Base-by-base conservation (phyloP, 495 filamentous ascomycete species). In the Hypoxylon cercidicola region DNA sequence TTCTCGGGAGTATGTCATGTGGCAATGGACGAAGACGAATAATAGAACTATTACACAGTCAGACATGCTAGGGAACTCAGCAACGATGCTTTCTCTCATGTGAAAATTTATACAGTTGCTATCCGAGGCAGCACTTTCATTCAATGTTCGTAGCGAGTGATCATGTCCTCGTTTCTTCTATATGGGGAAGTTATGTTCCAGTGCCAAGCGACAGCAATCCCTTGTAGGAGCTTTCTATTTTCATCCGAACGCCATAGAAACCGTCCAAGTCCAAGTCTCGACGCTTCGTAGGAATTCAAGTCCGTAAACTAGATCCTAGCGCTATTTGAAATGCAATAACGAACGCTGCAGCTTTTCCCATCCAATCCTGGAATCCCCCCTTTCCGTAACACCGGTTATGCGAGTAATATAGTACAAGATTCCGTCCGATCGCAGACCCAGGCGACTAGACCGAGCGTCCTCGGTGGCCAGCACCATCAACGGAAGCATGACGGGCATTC, bases 361-460 rank as follows among this genome's bases (percentile, higher is more conserved):
- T 32, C 45, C 50, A 54, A 46, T 50, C 30, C 35, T 19, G 12
- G 25, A 37, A 5, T 20, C 34, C 21, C 16, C 34, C 41, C 18
- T 35, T 25, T n/a, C 54, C 25, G 20, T 34, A 63, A 68, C 64
- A 63, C 64, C 64, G 52, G 19, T 46, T 32, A 68, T 62, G 59
- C 64, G 8, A 60, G n/a, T 63, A 49, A 49, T 43, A 58, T 58
- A 19, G 49, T 67, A 62, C 58, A 67, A 54, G 64, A 44, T 20
- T 52, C 20, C 23, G 25, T 58, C 25, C 28, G 41, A 25, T 25
- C 18, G 35, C n/a, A 25, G 7, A 25, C 23, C 2, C 23, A 25
- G 23, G 5, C 23, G 23, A 25, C 23, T 2, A 25, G 18, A 5
- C 13, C 11, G 13, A 15, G 28, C 43, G 25, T 32, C 43, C 13